Percentiles rank a stretch among this genome's conserved stretches.
Evolutionary conservation across 2,329 filamentous ascomycete species (phyloP).

Genomic region (Diaporthe citriasiana): DNA sequence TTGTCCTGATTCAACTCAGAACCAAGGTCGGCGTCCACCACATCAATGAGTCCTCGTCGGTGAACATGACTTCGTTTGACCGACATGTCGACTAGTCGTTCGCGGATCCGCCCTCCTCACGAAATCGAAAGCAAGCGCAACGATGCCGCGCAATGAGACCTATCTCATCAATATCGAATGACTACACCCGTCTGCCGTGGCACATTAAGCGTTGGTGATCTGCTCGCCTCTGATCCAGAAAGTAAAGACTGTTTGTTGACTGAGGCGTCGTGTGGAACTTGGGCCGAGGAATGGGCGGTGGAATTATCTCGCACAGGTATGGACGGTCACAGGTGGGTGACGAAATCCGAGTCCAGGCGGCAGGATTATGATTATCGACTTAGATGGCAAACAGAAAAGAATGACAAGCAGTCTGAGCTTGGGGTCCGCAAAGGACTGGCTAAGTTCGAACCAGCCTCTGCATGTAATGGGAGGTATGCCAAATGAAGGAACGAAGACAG

Average conservation of each 20-base stretch:
- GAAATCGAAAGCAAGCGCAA: constrained; percentile 3
- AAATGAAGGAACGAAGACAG: constrained; percentile 41
- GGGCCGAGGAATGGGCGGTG: constrained; percentile 6
- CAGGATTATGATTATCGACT: constrained; percentile 23
- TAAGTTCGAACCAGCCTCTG: background rate
- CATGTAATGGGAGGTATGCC: constrained; percentile 16
- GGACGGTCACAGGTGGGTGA: background rate
- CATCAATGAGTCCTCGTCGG: constrained; percentile 15
- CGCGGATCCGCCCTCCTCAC: background rate
- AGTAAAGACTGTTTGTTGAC: constrained; percentile 16
- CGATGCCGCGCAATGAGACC: constrained; percentile 13
- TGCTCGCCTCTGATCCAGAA: constrained; percentile 9
- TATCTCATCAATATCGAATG: constrained; percentile 14
- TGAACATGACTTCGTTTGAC: constrained; percentile 38
- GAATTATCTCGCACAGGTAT: background rate
- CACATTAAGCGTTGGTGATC: constrained; percentile 28
- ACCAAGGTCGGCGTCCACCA: background rate
- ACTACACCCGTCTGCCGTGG: background rate
- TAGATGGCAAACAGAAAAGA: constrained; percentile 4
- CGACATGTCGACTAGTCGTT: constrained; percentile 32
- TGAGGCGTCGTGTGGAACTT: constrained; percentile 14
- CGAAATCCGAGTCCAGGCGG: background rate
- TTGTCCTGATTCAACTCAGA: background rate
- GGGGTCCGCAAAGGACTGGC: constrained; percentile 20
- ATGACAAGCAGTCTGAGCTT: constrained; percentile 27